A percentile compares a stretch with the other conserved stretches of the same genome.
phyloP scores from a whole-genome alignment of 129 eudicot species.

The Flaveria ramosissima region DNA sequence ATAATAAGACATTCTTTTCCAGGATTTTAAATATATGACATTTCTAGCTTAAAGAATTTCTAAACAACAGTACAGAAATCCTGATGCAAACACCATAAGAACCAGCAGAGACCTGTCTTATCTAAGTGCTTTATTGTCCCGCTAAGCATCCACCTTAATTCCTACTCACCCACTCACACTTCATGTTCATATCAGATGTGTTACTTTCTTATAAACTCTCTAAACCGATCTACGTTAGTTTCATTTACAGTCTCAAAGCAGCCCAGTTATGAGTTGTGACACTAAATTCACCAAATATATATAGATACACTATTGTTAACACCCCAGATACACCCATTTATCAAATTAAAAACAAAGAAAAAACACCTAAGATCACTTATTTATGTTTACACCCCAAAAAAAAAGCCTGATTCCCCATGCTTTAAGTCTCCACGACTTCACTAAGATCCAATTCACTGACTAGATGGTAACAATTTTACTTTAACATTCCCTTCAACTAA shows the following conservation, averaged over 20 bases:
- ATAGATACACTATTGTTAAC: background rate
- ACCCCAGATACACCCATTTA: background rate
- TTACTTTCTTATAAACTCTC: background rate
- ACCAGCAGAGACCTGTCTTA: no score
- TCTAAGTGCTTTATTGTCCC: background rate
- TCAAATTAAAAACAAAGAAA: background rate
- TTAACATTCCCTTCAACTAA: conserved; percentile 18
- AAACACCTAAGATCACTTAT: background rate
- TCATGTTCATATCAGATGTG: background rate
- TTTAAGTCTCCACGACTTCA: background rate
- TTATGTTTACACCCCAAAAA: background rate
- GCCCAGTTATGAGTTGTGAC: background rate
- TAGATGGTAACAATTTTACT: background rate
- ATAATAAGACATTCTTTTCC: no score
- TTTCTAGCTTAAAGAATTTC: background rate
- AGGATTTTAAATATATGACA: background rate
- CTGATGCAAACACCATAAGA: background rate
- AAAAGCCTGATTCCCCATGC: background rate
- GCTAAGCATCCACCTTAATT: background rate
- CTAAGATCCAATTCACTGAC: conserved; percentile 5
- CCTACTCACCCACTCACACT: background rate
- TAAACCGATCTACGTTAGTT: background rate
- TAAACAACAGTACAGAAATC: background rate
- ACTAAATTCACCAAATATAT: conserved; percentile 4
- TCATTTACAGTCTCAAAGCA: background rate